Base-by-base conservation (phyloP, 1,139 yeast species). In the Zygosaccharomyces sapae region DNA sequence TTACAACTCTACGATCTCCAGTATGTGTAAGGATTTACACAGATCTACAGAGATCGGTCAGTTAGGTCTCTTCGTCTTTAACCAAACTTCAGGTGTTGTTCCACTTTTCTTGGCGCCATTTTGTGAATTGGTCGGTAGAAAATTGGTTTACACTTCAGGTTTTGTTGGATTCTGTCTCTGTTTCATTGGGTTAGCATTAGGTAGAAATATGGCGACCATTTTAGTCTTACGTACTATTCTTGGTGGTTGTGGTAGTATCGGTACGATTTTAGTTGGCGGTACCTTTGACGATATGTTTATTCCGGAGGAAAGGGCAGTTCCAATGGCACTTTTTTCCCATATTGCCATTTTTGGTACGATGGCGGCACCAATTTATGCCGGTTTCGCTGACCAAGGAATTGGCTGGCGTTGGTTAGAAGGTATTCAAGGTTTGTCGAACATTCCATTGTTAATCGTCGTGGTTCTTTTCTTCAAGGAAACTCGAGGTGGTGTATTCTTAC, bases 191-290 rank as follows among this genome's bases (percentile, higher is more conserved):
- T 37, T 37, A 9, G 40, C 40, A 3, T 18, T 37, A 5, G 40
- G 40, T 24, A 37, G 33, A 25, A 37, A 37, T n/a, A 37, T 37
- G 40, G 40, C 40, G 29, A 37, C 40, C 4, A 37, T 37, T 7
- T 18, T 37, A 3, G 40, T 37, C 9, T n/a, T 37, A 18, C 29
- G 40, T n/a, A 37, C 40, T 10, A 16, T 37, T 5, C 33, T 24
- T 8, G 40, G 40, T 2, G 40, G 40, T 12, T 37, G 27, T 10
- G 40, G 40, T 22, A 37, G 40, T 37, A 37, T 37, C 7, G 40
- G 40, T n/a, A 37, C 40, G 4, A 37, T 37, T 37, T 22, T 37
- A 37, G 40, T 37, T 37, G 40, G 40, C 13, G 40, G 40, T 29
- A 37, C 40, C 5, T 37, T 37, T 24, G 40, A 37, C 20, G 40